Evolutionary conservation across 306 rosid species (phyloP), one percentile per base, ranked within the genome.

Genomic region (Malus sylvestris): DNA sequence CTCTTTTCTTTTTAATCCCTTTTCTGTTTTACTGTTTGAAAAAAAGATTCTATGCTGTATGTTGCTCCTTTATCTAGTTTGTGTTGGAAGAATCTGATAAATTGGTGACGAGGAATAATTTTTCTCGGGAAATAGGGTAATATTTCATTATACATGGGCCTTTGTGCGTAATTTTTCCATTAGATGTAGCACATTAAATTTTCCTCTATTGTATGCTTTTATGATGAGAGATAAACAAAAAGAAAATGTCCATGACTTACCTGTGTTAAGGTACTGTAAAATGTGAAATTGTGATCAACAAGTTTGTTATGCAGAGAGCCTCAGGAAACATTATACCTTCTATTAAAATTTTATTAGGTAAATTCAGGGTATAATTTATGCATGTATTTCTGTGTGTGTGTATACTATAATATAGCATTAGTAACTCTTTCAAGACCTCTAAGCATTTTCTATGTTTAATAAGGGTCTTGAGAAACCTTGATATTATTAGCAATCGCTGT

Each of bases 11-110:
- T 65, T 78, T 59, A 60, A 9, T 30, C 67, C 58, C 49, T 33
- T 14, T 75, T 64, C 12, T 10, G 4, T 53, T 71, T 61, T 52
- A 58, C 68, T 73, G 45, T 80, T 51, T n/a, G 23, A 13, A 7
- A 59, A 59, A 15, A 71, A 14, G n/a, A 60, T 44, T 62, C 49
- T 83, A 19, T 81, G 51, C 63, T 49, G 40, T 73, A 60, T 66
- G 35, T 80, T 49, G 29, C 35, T 10, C 58, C 74, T 62, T 49
- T 63, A 13, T 64, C 79, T 73, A 23, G 68, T 68, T 63, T 62
- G 11, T 58, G 35, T 44, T 65, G 33, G 59, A 73, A 22, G 19
- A 61, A 18, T 80, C 23, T 68, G 27, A 45, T 77, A 70, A 46
- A 5, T 71, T 25, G 5, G 61, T 38, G 25, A 51, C 25, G 29